Evolutionary conservation across 176 grass and related monocot genomes (phyloP), one percentile per base, ranked within the genome.

Genomic region (Zoysia japonica): DNA sequence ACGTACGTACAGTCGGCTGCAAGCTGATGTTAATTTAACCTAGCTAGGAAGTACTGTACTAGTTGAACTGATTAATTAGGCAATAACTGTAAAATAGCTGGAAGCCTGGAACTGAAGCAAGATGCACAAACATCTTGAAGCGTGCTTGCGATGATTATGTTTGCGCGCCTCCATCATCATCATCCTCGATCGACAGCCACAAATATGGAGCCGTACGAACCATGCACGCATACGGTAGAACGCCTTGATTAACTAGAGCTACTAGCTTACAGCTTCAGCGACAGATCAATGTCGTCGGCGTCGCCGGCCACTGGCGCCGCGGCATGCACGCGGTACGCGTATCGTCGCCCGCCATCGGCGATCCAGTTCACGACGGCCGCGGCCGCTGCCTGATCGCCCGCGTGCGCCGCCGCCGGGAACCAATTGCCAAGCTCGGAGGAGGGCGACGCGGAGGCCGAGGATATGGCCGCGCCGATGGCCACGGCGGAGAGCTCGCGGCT

Each of bases 291-390:
- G 71, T 85, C 87, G 6, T 85, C 78, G 50, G 41, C 72, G 20
- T 66, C 82, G 47, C 38, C 53, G 52, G 10, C 47, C 20, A n/a
- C 72, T 10, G 37, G 51, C 0, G 73, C 64, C 7, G 72, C 46
- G 7, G 80, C 55, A 37, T 88, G 76, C 71, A 72, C 70, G 57
- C 78, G 52, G 44, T 76, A 57, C 12, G 64, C 71, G 43, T 75
- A 11, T 19, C 83, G 57, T 5, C 78, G 63, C 2, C 83, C 90
- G 35, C 80, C 87, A 60, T 89, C 75, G 47, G 68, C n/a, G 80
- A 75, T 82, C 87, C 87, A 89, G 82, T 72, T 85, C 47, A 89
- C 82, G 72, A 89, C 87, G 28, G 87, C 87, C 0, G 82, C 82
- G 1, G 81, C 85, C 3, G 73, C 82, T 2, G 67, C 80, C 0